Evolutionary conservation across 2,329 filamentous ascomycete genomes (phyloP), one percentile per base, ranked within the genome.

Genomic region (Calonectria pseudoreteaudii): DNA sequence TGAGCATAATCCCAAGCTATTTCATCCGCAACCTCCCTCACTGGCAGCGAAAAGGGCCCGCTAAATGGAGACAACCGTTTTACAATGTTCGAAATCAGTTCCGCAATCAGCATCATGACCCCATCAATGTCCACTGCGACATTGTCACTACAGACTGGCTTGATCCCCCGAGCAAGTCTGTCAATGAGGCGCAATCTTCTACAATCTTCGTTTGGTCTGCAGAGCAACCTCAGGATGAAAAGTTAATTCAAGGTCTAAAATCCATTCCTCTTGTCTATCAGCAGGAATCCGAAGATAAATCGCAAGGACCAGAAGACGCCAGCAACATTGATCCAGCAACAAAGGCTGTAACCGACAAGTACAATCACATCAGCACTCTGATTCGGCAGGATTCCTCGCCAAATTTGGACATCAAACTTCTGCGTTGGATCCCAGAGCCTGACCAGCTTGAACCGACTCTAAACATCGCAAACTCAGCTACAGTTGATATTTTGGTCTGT

Each of bases 91-190:
- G 66, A 4, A n/a, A 20, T 7, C 66, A 65, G 16, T 74, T 74
- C n/a, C 62, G 66, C 16, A 74, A 74, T 30, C 73, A 74, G 23
- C 58, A 53, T 13, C 56, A 71, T 23, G 72, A 74, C 26, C 58
- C 58, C 3, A 44, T 73, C 30, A 67, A 65, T 41, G 41, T 68
- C 10, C 66, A 67, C 31, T 66, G 50, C 18, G 71, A 73, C 9
- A 44, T 67, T 1, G 18, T 73, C 3, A 71, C 50, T 10, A 28
- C 44, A 6, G 70, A 71, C 47, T 62, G 52, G 64, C 53, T 66
- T 14, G 38, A 41, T 30, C 20, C 44, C 7, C 41, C 62, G 11
- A 56, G 38, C 41, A 50, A n/a, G 7, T 34, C 49, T 11, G 38
- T 31, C 9, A 44, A 58, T 16, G 31, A 65, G 9, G 34, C 20